Percentiles rank a stretch among this genome's conserved stretches.
phyloP scores from a whole-genome alignment of 768 basidiomycete genomes.

The Lactarius deliciosus region DNA sequence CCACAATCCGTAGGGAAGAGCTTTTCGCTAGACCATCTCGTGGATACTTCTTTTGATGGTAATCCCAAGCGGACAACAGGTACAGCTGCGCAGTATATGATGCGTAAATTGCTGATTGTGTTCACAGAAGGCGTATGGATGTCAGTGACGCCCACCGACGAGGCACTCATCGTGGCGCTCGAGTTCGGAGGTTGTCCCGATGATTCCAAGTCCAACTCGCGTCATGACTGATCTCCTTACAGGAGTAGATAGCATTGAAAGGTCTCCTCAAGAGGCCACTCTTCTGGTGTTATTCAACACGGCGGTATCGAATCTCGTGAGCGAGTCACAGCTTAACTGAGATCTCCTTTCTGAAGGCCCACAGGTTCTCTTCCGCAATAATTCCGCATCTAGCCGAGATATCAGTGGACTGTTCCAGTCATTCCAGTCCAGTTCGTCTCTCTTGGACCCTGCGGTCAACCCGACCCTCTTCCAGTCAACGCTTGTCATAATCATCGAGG shows the following conservation, averaged over 20 bases:
- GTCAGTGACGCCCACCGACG: conserved; percentile 61
- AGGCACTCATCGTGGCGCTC: conserved; percentile 54
- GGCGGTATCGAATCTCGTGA: conserved; percentile 60
- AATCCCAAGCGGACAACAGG: conserved; percentile 63
- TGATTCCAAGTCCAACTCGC: background rate
- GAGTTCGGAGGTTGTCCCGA: conserved; percentile 57
- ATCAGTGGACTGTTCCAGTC: conserved; percentile 62
- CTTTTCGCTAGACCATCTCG: conserved; percentile 57
- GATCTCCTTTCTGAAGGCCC: background rate
- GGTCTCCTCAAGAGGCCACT: conserved; percentile 62
- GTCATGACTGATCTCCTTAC: background rate
- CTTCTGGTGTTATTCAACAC: conserved; percentile 64
- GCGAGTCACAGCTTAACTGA: background rate
- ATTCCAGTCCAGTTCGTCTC: conserved; percentile 56
- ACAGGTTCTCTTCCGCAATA: conserved; percentile 64
- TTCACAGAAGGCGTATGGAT: conserved; percentile 61
- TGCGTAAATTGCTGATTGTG: background rate
- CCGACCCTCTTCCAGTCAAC: conserved; percentile 59
- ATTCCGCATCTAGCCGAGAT: conserved; percentile 60
- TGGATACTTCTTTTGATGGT: conserved; percentile 64
- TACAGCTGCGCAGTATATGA: conserved; percentile 8
- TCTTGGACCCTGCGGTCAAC: conserved; percentile 59
- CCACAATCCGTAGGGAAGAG: conserved; percentile 68
- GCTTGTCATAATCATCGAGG: conserved; percentile 66
- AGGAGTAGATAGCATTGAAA: conserved; percentile 65